Evolutionary conservation across 768 basidiomycete genomes (phyloP).

Genomic region (Russula compacta): DNA sequence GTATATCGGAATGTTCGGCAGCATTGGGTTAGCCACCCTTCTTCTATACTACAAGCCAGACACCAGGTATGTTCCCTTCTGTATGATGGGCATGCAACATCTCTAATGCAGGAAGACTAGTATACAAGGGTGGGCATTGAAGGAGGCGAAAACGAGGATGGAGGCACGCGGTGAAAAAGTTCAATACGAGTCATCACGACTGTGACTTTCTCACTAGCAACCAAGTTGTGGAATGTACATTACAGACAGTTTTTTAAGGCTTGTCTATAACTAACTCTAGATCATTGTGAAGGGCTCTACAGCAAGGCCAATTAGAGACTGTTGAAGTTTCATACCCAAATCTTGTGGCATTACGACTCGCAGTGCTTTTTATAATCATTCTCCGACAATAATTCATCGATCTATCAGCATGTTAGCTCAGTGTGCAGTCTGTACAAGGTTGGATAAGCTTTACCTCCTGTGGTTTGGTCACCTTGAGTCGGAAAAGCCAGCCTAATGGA

Average conservation of each 20-base stretch:
- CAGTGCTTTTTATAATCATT: constrained; percentile 66
- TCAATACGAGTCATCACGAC: constrained; percentile 41
- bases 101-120: constrained; percentile 31
- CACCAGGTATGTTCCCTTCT: constrained; percentile 55
- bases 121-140: constrained; percentile 87
- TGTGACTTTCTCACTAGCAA: background rate
- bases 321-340: background rate
- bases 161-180: constrained; percentile 88
- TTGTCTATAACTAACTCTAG: constrained; percentile 12
- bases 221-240: constrained; percentile 8
- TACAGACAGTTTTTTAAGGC: constrained; percentile 4
- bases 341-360: constrained; percentile 28
- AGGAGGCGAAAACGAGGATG: constrained; percentile 85
- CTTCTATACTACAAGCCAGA: constrained; percentile 89
- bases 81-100: background rate
- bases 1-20: constrained; percentile 88
- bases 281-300: background rate
- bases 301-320: background rate
- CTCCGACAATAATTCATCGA: constrained; percentile 61
- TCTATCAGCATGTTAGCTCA: constrained; percentile 30
- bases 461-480: constrained; percentile 72
- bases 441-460: constrained; percentile 48
- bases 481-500: constrained; percentile 86
- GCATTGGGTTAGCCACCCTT: constrained; percentile 66
- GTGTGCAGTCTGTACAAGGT: background rate